Evolutionary conservation across 805 yeast genomes (phyloP), one percentile per base, ranked within the genome.

Genomic region (Ogataea nonfermentans): DNA sequence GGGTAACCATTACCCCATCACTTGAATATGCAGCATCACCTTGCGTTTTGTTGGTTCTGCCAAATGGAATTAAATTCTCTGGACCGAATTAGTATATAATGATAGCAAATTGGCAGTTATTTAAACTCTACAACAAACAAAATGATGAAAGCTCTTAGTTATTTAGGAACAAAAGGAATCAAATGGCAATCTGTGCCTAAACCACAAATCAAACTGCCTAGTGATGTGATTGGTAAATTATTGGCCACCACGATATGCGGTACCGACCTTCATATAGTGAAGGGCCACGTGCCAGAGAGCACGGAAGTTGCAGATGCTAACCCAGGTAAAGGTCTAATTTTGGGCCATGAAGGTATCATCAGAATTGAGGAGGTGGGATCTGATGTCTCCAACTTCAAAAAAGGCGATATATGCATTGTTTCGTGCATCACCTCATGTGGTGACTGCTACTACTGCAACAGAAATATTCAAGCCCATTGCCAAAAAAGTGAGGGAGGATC

Each of bases 301-400:
- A 57, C 66, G 2, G 75, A 71, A 15, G n/a, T 48, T 17, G 62
- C 62, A 4, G 31, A 46, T 4, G 38, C 37, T 4, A 26, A 46
- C 9, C 47, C 49, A 3, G 51, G 42, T 2, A 48, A 46, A 31
- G 64, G 64, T 22, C 37, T 59, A n/a, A 48, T 57, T 32, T 62
- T 80, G 52, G 86, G 86, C 17, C 85, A 79, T 52, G 86, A 80
- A 56, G 79, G 81, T 35, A 63, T 81, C 16, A 81, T 83, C 22
- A 52, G 67, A 27, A 74, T 80, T 31, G 61, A 67, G 29, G 65
- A 71, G 40, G 64, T 71, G 27, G 86, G 85, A 13, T 29, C 66
- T 0, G 65, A 44, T 1, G 84, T 79, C 22, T 60, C 62, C 8
- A 61, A 66, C 7, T 68, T 80, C 57, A 71, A 74, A 43, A 60